A percentile compares a stretch with the other conserved stretches of the same genome.
Evolutionary conservation across 148 eudicot genomes (phyloP).

Genomic region (Salicornia ramosissima): DNA sequence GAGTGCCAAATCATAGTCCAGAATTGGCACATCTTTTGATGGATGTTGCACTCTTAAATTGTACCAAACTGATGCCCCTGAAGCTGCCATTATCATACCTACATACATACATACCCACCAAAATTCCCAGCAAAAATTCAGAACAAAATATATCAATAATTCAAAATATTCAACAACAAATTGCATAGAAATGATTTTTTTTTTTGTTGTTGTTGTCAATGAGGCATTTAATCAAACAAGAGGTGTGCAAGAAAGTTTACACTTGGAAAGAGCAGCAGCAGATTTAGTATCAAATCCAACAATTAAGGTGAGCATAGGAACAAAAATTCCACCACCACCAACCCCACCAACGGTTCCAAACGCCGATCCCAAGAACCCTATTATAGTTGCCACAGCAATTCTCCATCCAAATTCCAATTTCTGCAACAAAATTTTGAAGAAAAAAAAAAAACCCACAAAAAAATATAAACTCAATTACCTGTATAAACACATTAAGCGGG

Average conservation of each 20-base stretch:
- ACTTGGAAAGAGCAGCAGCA: slow-evolving; percentile 98
- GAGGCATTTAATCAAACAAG: neutral
- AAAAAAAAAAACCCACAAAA: neutral
- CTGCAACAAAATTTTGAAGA: slow-evolving; percentile 26
- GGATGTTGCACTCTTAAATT: slow-evolving; percentile 92
- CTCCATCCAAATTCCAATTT: slow-evolving; percentile 72
- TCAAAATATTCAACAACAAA: neutral
- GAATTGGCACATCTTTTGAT: slow-evolving; percentile 72
- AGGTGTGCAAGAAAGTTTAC: slow-evolving; percentile 27
- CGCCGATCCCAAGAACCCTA: slow-evolving; percentile 89
- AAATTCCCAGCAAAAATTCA: neutral
- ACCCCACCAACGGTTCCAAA: slow-evolving; percentile 97
- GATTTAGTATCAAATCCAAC: slow-evolving; percentile 96
- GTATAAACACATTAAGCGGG: neutral
- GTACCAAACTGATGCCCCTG: slow-evolving; percentile 94
- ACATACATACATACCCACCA: neutral
- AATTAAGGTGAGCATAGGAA: slow-evolving; percentile 83
- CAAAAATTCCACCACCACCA: slow-evolving; percentile 98
- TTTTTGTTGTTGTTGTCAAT: too few species aligned
- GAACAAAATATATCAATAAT: neutral
- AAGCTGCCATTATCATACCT: slow-evolving; percentile 99
- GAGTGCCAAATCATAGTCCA: slow-evolving; percentile 93
- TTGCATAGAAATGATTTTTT: too few species aligned
- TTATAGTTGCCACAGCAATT: slow-evolving; percentile 59
- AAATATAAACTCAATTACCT: neutral